Evolutionary conservation across 2,329 filamentous ascomycete genomes (phyloP), one percentile per base, ranked within the genome.

Genomic region (Balansia obtecta): DNA sequence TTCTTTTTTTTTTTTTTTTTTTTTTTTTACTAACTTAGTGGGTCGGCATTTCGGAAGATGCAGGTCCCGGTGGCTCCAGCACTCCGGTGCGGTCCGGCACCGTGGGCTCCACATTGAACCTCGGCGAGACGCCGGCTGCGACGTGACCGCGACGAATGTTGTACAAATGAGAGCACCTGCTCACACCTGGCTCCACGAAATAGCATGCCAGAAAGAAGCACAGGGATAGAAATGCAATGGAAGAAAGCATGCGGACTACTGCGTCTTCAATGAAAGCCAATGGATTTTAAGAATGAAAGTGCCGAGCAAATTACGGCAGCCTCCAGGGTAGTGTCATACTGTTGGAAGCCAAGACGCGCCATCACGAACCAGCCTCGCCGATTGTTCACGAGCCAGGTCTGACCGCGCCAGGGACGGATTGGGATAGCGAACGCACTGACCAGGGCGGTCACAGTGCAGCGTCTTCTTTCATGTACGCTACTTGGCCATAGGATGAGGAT

Each of bases 21-120:
- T n/a, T n/a, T n/a, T n/a, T n/a, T n/a, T n/a, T n/a, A n/a, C n/a
- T n/a, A 3, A 27, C 22, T 6, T 27, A 6, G 22, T 27, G 3
- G 55, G 56, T 62, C 62, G 62, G 60, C 54, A 54, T n/a, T 52
- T 61, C 64, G 65, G 65, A 64, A 61, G 60, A 63, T 63, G 63
- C 59, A 63, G 58, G 57, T 56, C 60, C 63, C 64, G 39, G 50
- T 46, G 42, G 30, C 40, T 45, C 41, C 48, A 34, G 18, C 38
- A 10, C 12, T 18, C 40, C 34, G 48, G 48, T 50, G 40, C 48
- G 48, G 33, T 48, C 50, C 52, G 45, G 33, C 16, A 27, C 45
- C 40, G 34, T 41, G n/a, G 41, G 9, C 42, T 47, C 48, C 43
- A 46, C 42, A 27, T 44, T 39, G 45, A 42, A 48, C 18, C 16